phyloP scores from a whole-genome alignment of 176 grass and related monocot genomes.

The Oryza coarctata region DNA sequence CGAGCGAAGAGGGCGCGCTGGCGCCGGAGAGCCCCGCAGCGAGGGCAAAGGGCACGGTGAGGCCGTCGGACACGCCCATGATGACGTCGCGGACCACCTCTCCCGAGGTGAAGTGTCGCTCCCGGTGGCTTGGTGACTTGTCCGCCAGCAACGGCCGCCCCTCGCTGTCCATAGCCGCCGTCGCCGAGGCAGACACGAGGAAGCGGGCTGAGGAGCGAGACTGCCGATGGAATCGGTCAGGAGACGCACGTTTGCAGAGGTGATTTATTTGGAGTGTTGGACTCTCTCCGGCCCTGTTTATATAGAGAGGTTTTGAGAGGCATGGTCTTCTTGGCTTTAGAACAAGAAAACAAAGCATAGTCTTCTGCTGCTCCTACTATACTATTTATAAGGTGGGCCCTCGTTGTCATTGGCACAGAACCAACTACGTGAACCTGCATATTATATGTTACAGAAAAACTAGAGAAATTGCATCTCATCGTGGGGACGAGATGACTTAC shows the following conservation, averaged over 20 bases:
- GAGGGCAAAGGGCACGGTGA: slow-evolving; percentile 94
- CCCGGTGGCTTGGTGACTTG: slow-evolving; percentile 43
- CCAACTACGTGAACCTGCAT: no score
- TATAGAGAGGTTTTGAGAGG: not conserved
- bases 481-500: no score
- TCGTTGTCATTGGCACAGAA: not conserved
- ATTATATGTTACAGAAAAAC: no score
- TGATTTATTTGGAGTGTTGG: not conserved
- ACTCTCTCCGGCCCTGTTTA: not conserved
- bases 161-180: not conserved
- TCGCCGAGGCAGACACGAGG: not conserved
- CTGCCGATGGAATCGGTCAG: slow-evolving; percentile 14
- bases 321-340: not conserved
- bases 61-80: slow-evolving; percentile 88
- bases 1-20: slow-evolving; percentile 72
- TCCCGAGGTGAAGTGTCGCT: slow-evolving; percentile 80
- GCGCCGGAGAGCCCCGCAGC: slow-evolving; percentile 85
- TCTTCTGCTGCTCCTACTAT: no score
- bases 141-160: slow-evolving; percentile 48
- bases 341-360: not conserved
- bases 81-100: slow-evolving; percentile 90
- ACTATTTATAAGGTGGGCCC: not conserved
- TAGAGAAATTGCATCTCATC: no score
- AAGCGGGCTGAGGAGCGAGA: no score
- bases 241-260: not conserved